phyloP scores from a whole-genome alignment of 805 yeast genomes.

The Nakazawaea molendinolei region DNA sequence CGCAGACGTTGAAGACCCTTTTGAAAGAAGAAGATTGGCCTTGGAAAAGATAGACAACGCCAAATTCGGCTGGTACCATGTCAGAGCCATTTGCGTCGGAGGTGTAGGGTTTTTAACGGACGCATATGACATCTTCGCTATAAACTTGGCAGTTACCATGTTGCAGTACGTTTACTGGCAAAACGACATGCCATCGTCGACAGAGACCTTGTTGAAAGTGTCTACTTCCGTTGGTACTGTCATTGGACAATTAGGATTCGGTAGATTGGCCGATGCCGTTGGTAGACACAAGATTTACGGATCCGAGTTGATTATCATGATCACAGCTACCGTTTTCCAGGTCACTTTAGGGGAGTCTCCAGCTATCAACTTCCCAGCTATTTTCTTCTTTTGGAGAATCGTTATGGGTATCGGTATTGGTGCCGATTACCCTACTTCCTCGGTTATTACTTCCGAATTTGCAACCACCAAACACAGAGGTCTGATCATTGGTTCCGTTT shows the following conservation, averaged over 20 bases:
- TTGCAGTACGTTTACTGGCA: conserved; percentile 62
- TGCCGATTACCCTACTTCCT: conserved; percentile 83
- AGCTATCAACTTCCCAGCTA: conserved; percentile 60
- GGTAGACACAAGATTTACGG: conserved; percentile 81
- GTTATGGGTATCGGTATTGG: conserved; percentile 87
- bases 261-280: conserved; percentile 61
- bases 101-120: conserved; percentile 85
- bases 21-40: conserved; percentile 54
- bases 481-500: conserved; percentile 84
- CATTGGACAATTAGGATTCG: conserved; percentile 73
- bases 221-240: conserved; percentile 87
- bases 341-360: conserved; percentile 59
- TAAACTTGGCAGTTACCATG: conserved; percentile 68
- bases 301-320: conserved; percentile 67
- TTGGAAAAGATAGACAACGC: conserved; percentile 53
- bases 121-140: conserved; percentile 79
- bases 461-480: conserved; percentile 88
- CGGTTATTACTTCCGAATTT: conserved; percentile 79
- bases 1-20: conserved; percentile 50
- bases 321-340: conserved; percentile 62
- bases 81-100: conserved; percentile 55
- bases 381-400: conserved; percentile 63
- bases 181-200: conserved; percentile 52
- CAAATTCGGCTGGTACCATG: conserved; percentile 53
- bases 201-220: conserved; percentile 63